Percentiles rank a stretch among this genome's conserved stretches.
phyloP scores from a whole-genome alignment of 2,329 filamentous ascomycete species.

The Claviceps quebecensis region DNA sequence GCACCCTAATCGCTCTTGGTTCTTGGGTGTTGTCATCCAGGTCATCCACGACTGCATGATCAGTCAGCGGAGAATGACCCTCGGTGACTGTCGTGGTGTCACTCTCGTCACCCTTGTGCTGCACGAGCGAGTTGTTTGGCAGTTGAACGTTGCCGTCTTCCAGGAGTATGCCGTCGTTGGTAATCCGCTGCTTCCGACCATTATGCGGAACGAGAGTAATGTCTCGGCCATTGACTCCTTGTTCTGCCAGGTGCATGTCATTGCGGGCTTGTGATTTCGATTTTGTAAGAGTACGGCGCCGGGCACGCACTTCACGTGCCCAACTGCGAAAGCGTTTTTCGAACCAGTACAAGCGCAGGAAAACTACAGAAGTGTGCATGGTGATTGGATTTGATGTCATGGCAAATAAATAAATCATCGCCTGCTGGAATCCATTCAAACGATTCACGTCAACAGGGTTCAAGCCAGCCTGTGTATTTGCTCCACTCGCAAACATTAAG shows the following conservation, averaged over 20 bases:
- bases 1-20: background rate
- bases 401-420: constrained; percentile 56
- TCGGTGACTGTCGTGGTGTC: constrained; percentile 19
- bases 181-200: constrained; percentile 40
- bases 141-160: constrained; percentile 24
- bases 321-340: constrained; percentile 87
- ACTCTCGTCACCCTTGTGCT: constrained; percentile 23
- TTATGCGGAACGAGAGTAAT: constrained; percentile 53
- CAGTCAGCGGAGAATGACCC: constrained; percentile 6
- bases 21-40: background rate
- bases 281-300: constrained; percentile 51
- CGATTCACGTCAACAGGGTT: constrained; percentile 63
- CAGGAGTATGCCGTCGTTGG: constrained; percentile 45
- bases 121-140: constrained; percentile 7
- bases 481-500: constrained; percentile 73
- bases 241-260: constrained; percentile 37
- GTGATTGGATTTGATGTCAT: constrained; percentile 73
- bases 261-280: constrained; percentile 36
- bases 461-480: constrained; percentile 82
- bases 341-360: constrained; percentile 93
- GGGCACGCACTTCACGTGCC: constrained; percentile 54
- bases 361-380: constrained; percentile 75
- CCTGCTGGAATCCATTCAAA: constrained; percentile 58
- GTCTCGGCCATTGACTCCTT: constrained; percentile 48
- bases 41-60: constrained; percentile 3